A percentile compares a stretch with the other conserved stretches of the same genome.
phyloP scores from a whole-genome alignment of 2,329 filamentous ascomycete species.

The Juglanconis oblonga region DNA sequence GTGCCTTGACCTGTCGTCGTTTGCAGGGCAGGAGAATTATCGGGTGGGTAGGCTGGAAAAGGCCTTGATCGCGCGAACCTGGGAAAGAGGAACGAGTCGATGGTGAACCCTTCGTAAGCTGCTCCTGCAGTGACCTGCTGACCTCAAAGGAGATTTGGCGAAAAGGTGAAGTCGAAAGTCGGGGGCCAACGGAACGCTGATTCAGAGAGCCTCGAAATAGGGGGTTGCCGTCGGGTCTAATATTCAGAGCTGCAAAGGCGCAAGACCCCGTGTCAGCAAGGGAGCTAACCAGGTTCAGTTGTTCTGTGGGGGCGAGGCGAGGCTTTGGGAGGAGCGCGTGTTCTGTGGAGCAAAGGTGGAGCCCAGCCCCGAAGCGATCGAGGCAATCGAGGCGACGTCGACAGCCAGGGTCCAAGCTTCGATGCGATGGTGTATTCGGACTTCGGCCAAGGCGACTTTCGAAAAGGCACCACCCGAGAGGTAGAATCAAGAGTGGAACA shows the following conservation, averaged over 20 bases:
- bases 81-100: constrained; percentile 4
- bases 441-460: too few species aligned
- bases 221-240: constrained; percentile 13
- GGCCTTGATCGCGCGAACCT: constrained; percentile 23
- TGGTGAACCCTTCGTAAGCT: constrained; percentile 9
- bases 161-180: constrained; percentile 22
- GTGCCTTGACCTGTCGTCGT: constrained; percentile 3
- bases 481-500: too few species aligned
- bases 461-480: too few species aligned
- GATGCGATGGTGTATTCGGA: too few species aligned
- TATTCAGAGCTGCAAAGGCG: constrained; percentile 10
- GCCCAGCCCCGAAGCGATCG: too few species aligned
- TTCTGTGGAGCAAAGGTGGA: neutral
- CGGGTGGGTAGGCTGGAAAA: constrained; percentile 34
- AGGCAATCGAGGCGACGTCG: neutral
- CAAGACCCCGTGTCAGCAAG: constrained; percentile 12
- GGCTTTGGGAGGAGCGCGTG: constrained; percentile 2
- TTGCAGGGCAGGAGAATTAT: constrained; percentile 21
- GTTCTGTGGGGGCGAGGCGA: constrained; percentile 14
- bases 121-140: constrained; percentile 82
- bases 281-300: constrained; percentile 10
- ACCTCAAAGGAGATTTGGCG: constrained; percentile 66
- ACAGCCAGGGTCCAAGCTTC: too few species aligned
- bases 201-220: constrained; percentile 9
- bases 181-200: constrained; percentile 1